A percentile compares a stretch with the other conserved stretches of the same genome.
These are phyloP conservation scores for Pythium catenulatum DNA, from an alignment of 352 stramenopile genomes.

Conservation along the genomic window DNA sequence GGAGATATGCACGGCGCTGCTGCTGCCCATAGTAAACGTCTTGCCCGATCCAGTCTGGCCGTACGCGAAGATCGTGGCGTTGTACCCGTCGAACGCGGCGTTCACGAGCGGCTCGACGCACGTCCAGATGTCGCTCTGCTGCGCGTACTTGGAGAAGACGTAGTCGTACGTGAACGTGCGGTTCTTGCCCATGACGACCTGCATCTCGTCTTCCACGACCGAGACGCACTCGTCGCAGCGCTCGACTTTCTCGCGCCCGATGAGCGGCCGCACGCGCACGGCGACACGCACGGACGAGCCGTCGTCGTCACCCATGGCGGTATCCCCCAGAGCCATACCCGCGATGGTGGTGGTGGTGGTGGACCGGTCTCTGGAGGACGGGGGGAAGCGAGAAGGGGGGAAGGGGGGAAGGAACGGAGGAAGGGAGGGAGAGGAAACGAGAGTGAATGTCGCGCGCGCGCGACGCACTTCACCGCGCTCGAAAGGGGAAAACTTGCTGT, in stretches of 20 bases:
- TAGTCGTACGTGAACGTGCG: slow-evolving; percentile 95
- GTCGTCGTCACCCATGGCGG: slow-evolving; percentile 70
- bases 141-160: slow-evolving; percentile 90
- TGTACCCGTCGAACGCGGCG: slow-evolving; percentile 93
- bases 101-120: slow-evolving; percentile 90
- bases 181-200: slow-evolving; percentile 94
- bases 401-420: background rate
- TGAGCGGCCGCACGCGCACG: slow-evolving; percentile 91
- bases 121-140: slow-evolving; percentile 92
- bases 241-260: slow-evolving; percentile 93
- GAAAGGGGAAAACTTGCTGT: background rate
- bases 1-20: slow-evolving; percentile 86
- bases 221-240: slow-evolving; percentile 93
- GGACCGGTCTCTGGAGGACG: background rate
- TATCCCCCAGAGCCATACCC: slow-evolving; percentile 7
- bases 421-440: slow-evolving; percentile 14
- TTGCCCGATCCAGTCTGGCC: slow-evolving; percentile 93
- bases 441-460: slow-evolving; percentile 36
- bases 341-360: background rate
- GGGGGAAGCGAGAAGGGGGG: background rate
- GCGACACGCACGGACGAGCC: slow-evolving; percentile 86
- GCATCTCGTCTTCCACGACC: slow-evolving; percentile 87
- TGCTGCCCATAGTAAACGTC: slow-evolving; percentile 94
- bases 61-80: slow-evolving; percentile 94
- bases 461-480: no score